Conservation (phyloP, 306 rosid species). For the Quercus glauca region DNA sequence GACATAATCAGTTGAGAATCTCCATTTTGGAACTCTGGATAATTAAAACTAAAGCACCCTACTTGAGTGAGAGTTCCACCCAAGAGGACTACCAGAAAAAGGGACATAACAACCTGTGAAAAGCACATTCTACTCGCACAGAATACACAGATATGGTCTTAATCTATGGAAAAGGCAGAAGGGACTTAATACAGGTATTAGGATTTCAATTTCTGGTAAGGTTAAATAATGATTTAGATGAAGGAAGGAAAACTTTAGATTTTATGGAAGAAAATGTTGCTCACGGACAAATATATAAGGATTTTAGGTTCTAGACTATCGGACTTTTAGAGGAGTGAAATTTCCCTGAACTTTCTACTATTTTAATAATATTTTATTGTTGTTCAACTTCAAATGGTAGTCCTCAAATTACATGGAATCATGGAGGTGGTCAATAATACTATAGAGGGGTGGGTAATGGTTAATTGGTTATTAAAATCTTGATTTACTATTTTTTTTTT, state of each 20-base stretch:
- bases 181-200: not conserved
- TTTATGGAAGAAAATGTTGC: not conserved
- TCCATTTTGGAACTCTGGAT: constrained; percentile 22
- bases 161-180: not conserved
- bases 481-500: too few species aligned
- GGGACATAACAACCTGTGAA: constrained; percentile 6
- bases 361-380: not conserved
- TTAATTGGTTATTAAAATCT: too few species aligned
- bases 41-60: constrained; percentile 23
- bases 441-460: too few species aligned
- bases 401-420: too few species aligned
- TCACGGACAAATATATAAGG: not conserved
- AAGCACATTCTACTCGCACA: not conserved
- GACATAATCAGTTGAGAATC: not conserved
- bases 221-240: not conserved
- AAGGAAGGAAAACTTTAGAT: not conserved
- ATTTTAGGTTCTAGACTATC: not conserved
- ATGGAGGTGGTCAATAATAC: too few species aligned
- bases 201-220: not conserved
- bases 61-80: constrained; percentile 15
- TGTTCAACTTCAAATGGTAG: not conserved
- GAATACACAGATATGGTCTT: not conserved
- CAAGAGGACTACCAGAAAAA: constrained; percentile 14
- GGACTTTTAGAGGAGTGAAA: not conserved
- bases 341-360: not conserved